Base-by-base conservation (phyloP, 768 basidiomycete species). In the Leccinum arenicola region DNA sequence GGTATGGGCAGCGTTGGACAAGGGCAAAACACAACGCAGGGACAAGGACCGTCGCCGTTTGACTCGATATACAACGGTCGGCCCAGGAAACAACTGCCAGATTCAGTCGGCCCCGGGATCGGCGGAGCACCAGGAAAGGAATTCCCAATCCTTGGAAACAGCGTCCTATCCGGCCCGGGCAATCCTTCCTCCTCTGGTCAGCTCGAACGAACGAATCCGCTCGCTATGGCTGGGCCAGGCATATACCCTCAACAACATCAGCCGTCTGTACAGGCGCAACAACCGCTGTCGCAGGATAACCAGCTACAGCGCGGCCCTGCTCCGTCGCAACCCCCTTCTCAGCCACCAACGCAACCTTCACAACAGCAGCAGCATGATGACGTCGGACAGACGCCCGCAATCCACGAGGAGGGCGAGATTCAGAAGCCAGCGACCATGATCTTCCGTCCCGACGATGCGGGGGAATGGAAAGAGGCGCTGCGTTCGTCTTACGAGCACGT, bases 381-480 rank as follows among this genome's bases (percentile, higher is more conserved):
- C 4, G 43, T 57, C 14, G 65, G 36, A 35, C 65, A 68, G 47
- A 21, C 25, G 5, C 55, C 67, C 4, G 33, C 49, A 29, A n/a
- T 33, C 15, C 62, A 52, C 11, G 55, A 55, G 23, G 72, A 72
- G 3, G 38, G 52, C 2, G 70, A 70, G 7, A 5, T 60, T 53
- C 58, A 62, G 2, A 70, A 70, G 19, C 65, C 55, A 4, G 25
- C 83, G n/a, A 91, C 88, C 19, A 85, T 91, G 11, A 94, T 96
- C 57, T 96, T 93, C 75, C 81, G 91, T 55, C 91, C 94, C 2
- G 93, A 95, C 64, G 89, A 88, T 59, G 85, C 84, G 21, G 86
- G 85, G 19, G 90, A 92, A 64, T 98, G 95, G 94, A 87, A 83
- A 71, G 91, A 93, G 73, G 87, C 82, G 71, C 68, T 91, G 56